Conservation (phyloP, 768 basidiomycete species). For the Lentinula sp. region DNA sequence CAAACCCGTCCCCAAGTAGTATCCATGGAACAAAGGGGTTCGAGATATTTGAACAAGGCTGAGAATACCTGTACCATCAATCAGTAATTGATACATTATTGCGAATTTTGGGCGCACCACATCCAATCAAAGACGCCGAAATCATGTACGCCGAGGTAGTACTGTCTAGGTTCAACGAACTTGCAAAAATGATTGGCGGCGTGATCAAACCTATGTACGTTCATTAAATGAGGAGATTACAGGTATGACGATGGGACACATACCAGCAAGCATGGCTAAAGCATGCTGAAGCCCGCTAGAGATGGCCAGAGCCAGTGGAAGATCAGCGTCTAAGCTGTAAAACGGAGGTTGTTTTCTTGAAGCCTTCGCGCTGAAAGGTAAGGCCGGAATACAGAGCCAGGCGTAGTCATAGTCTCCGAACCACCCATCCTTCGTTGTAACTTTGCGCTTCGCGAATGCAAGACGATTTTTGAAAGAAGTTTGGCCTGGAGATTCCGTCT, state of each 20-base stretch:
- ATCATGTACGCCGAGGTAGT: slow-evolving; percentile 70
- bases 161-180: slow-evolving; percentile 51
- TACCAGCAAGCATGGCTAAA: slow-evolving; percentile 67
- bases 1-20: slow-evolving; percentile 75
- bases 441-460: slow-evolving; percentile 17
- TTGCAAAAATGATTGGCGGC: slow-evolving; percentile 77
- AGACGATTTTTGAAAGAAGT: not conserved
- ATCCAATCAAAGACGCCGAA: slow-evolving; percentile 76
- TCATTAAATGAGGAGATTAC: not conserved
- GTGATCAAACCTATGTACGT: slow-evolving; percentile 54
- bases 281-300: slow-evolving; percentile 71
- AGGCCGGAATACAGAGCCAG: slow-evolving; percentile 63
- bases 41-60: slow-evolving; percentile 79
- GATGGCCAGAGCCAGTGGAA: slow-evolving; percentile 70
- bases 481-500: not conserved
- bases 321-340: slow-evolving; percentile 64
- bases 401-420: slow-evolving; percentile 79
- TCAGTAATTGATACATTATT: not conserved
- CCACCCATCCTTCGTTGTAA: slow-evolving; percentile 58
- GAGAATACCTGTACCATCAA: slow-evolving; percentile 46
- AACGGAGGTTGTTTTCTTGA: slow-evolving; percentile 52
- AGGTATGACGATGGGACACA: not conserved
- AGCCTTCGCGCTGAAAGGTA: slow-evolving; percentile 48
- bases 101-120: slow-evolving; percentile 38
- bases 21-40: slow-evolving; percentile 50